Conservation (phyloP, 2,329 filamentous ascomycete genomes). For the Calonectria honghensis region DNA sequence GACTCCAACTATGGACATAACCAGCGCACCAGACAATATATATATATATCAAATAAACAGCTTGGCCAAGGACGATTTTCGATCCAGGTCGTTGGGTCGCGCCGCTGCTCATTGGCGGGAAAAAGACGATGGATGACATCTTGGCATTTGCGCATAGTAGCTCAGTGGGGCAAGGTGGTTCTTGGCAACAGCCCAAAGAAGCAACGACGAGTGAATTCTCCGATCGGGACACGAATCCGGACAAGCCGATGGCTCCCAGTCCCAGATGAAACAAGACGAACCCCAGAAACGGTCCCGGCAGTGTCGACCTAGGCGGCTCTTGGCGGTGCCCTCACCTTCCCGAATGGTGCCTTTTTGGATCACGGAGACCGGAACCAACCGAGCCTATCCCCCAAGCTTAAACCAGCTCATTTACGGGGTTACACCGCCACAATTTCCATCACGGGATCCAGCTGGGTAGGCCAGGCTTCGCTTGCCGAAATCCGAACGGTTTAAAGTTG, state of each 20-base stretch:
- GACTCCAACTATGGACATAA: too few species aligned
- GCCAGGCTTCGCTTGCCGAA: too few species aligned
- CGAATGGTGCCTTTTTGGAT: background rate
- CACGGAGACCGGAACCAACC: conserved; percentile 11
- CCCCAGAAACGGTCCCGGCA: background rate
- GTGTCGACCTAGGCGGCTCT: background rate
- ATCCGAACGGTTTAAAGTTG: conserved; percentile 3
- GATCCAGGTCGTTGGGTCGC: background rate
- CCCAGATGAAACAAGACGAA: background rate
- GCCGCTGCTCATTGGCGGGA: conserved; percentile 20
- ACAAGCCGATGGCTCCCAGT: background rate
- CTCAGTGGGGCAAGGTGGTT: background rate
- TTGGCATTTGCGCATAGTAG: background rate
- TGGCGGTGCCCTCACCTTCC: background rate
- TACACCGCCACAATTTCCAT: background rate
- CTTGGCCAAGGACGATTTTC: background rate
- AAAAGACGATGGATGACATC: background rate
- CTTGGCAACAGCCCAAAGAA: conserved; percentile 15
- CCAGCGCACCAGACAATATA: background rate
- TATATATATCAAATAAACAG: background rate
- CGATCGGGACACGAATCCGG: conserved; percentile 4
- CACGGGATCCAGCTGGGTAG: too few species aligned
- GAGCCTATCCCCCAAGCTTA: conserved; percentile 19
- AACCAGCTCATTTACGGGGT: background rate
- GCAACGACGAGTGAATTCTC: background rate